Evolutionary conservation across 345 rosid species (phyloP).

Genomic region (Camelina sativa): DNA sequence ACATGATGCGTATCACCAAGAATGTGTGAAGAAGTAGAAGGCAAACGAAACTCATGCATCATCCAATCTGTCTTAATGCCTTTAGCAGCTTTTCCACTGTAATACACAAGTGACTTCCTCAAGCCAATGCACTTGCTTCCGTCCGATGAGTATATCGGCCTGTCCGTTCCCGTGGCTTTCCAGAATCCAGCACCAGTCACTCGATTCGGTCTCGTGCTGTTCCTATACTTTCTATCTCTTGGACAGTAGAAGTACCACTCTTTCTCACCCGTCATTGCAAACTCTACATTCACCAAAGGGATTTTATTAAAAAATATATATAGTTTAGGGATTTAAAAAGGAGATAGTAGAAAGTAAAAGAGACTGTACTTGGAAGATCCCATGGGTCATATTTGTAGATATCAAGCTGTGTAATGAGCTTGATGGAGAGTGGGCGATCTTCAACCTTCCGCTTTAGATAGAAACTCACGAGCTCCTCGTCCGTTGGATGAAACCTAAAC

Average conservation of each 20-base stretch:
- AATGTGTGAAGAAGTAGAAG: constrained; percentile 51
- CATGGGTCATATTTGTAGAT: constrained; percentile 87
- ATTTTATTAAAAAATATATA: not conserved
- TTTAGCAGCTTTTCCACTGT: constrained; percentile 83
- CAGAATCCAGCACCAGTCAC: constrained; percentile 86
- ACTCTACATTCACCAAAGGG: constrained; percentile 42
- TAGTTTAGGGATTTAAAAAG: no score
- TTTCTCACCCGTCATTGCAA: constrained; percentile 69
- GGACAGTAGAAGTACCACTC: constrained; percentile 93
- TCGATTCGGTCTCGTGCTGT: constrained; percentile 80
- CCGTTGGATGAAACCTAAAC: constrained; percentile 88
- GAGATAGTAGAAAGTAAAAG: no score
- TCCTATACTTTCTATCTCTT: constrained; percentile 79
- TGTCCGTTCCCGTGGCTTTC: constrained; percentile 92
- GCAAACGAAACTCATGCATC: constrained; percentile 92
- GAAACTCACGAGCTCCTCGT: constrained; percentile 85
- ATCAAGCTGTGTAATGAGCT: constrained; percentile 80
- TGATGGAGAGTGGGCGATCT: constrained; percentile 63
- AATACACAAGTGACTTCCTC: constrained; percentile 86
- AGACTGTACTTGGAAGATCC: constrained; percentile 49
- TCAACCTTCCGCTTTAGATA: constrained; percentile 77
- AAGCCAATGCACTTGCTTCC: constrained; percentile 78
- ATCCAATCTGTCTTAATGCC: constrained; percentile 92
- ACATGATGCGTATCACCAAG: constrained; percentile 44
- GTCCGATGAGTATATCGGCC: constrained; percentile 73